These are phyloP conservation scores for Royoungia palumana DNA, from an alignment of 768 basidiomycete genomes.

Conservation along the genomic window DNA sequence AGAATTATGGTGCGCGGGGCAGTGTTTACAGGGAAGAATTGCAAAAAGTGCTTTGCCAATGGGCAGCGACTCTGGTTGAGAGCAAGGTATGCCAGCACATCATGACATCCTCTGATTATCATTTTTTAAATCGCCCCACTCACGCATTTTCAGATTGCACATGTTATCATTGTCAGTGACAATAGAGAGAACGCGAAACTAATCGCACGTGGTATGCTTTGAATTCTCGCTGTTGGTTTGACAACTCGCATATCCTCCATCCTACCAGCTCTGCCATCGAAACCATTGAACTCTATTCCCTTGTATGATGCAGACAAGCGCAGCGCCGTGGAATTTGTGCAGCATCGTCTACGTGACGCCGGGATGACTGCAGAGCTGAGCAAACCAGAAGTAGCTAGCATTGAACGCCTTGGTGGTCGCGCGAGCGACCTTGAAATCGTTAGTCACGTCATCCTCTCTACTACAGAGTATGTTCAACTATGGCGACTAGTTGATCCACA, in stretches of 20 bases:
- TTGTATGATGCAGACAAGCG: slow-evolving; percentile 82
- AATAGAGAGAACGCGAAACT: slow-evolving; percentile 83
- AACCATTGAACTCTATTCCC: slow-evolving; percentile 73
- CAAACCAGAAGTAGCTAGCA: slow-evolving; percentile 48
- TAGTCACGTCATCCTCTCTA: slow-evolving; percentile 24
- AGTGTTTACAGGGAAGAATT: slow-evolving; percentile 65
- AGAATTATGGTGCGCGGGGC: slow-evolving; percentile 65
- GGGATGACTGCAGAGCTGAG: slow-evolving; percentile 54
- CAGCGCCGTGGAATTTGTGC: slow-evolving; percentile 78
- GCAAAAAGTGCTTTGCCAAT: slow-evolving; percentile 71
- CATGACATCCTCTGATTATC: background rate
- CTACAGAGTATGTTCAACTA: background rate
- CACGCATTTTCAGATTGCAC: slow-evolving; percentile 61
- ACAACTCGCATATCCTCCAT: background rate
- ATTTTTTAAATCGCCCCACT: background rate
- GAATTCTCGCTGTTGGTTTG: background rate
- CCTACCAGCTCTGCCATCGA: slow-evolving; percentile 70
- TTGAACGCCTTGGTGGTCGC: slow-evolving; percentile 83
- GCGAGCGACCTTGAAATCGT: slow-evolving; percentile 87
- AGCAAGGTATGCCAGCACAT: slow-evolving; percentile 52
- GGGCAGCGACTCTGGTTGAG: slow-evolving; percentile 81
- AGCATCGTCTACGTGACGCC: slow-evolving; percentile 66
- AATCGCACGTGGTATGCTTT: slow-evolving; percentile 66
- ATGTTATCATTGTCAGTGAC: slow-evolving; percentile 88
- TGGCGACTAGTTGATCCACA: slow-evolving; percentile 68